Conservation (phyloP, 345 rosid genomes). For the Geranium brycei region DNA sequence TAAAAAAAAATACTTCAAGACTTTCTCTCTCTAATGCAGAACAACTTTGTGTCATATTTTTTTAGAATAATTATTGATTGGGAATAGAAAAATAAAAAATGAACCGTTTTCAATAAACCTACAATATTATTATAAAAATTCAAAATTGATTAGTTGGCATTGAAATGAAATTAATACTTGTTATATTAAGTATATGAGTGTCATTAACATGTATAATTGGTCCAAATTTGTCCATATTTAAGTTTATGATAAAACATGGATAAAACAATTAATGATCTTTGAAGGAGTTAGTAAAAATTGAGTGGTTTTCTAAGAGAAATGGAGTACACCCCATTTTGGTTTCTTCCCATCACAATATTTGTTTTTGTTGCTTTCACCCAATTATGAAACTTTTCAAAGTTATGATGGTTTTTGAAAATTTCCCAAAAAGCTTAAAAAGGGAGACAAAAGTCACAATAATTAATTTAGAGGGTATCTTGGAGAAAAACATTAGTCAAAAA, state of each 20-base stretch:
- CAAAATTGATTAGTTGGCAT: no score
- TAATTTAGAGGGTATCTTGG: not conserved
- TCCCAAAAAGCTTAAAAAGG: slow-evolving; percentile 9
- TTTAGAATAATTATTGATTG: no score
- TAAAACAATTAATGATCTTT: not conserved
- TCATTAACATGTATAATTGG: slow-evolving; percentile 10
- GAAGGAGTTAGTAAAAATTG: slow-evolving; percentile 2
- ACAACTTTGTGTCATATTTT: no score
- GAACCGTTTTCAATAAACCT: no score
- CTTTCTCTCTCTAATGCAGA: no score
- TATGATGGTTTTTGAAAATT: slow-evolving; percentile 10
- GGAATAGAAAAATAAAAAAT: no score
- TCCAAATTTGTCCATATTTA: slow-evolving; percentile 14
- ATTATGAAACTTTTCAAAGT: slow-evolving; percentile 9
- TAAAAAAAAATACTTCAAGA: no score
- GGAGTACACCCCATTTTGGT: slow-evolving; percentile 3
- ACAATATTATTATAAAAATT: no score
- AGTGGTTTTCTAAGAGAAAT: slow-evolving; percentile 1
- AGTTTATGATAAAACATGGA: slow-evolving; percentile 1
- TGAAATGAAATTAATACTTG: slow-evolving; percentile 2
- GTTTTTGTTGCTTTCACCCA: slow-evolving; percentile 3
- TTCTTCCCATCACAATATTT: not conserved
- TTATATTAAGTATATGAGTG: slow-evolving; percentile 5
- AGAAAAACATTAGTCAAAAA: not conserved
- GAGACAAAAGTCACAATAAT: not conserved